Percentiles rank a stretch among this genome's conserved stretches.
These are phyloP conservation scores for Raphidocelis subcapitata DNA, from an alignment of 139 green algal species.

Conservation along the genomic window DNA sequence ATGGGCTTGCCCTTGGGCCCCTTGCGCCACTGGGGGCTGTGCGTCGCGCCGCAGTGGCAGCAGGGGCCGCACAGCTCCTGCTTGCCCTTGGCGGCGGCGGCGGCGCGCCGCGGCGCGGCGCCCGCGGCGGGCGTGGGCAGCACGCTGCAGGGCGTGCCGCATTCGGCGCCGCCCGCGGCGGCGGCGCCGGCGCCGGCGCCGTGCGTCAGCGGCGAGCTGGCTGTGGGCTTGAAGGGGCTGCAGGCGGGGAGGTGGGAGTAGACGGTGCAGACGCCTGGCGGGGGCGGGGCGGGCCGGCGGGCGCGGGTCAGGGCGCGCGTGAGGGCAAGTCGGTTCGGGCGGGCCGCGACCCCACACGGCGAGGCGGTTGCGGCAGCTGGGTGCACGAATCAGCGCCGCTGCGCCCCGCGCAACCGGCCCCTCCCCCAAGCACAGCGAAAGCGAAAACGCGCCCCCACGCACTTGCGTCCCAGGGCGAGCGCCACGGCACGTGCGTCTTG, in stretches of 20 bases:
- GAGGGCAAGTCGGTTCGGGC: too few relatives aligned
- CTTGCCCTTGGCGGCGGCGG: too few relatives aligned
- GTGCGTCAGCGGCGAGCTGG: too few relatives aligned
- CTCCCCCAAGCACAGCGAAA: too few relatives aligned
- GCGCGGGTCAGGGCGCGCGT: too few relatives aligned
- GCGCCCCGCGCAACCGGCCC: background rate
- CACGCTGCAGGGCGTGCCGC: too few relatives aligned
- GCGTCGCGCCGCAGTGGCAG: conserved; percentile 19
- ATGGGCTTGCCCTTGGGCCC: conserved; percentile 44
- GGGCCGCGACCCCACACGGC: too few relatives aligned
- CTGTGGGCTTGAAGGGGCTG: too few relatives aligned
- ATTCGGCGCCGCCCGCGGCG: too few relatives aligned
- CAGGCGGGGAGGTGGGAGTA: background rate
- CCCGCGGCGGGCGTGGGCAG: too few relatives aligned
- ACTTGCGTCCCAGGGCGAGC: conserved; percentile 1
- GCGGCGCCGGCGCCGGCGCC: too few relatives aligned
- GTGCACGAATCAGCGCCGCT: background rate
- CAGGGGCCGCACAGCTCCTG: conserved; percentile 17
- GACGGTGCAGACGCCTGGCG: background rate
- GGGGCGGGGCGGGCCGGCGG: background rate
- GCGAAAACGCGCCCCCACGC: background rate
- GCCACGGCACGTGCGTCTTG: background rate
- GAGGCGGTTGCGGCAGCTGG: background rate
- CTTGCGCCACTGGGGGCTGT: conserved; percentile 45
- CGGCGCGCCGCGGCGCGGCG: too few relatives aligned